Percentiles rank a stretch among this genome's conserved stretches.
These are phyloP conservation scores for Phytopythium chamaehyphon DNA, from an alignment of 352 stramenopile genomes.

Conservation along the genomic window DNA sequence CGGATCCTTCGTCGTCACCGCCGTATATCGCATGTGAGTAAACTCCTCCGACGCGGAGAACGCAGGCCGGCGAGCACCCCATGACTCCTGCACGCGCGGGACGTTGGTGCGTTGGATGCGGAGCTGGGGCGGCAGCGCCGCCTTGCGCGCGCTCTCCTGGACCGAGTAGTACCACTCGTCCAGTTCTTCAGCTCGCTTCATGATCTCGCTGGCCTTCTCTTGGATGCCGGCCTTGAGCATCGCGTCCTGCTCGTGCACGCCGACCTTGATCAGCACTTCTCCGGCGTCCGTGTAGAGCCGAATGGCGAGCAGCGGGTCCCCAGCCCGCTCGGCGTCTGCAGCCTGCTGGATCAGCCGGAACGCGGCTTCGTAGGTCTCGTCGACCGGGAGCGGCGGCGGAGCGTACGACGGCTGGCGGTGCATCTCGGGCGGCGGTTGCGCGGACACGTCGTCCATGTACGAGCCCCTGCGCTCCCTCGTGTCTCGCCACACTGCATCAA, in stretches of 20 bases:
- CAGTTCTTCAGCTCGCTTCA: constrained; percentile 42
- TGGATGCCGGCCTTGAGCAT: constrained; percentile 36
- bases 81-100: constrained; percentile 35
- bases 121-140: constrained; percentile 25
- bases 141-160: constrained; percentile 31
- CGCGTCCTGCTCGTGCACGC: constrained; percentile 26
- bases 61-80: constrained; percentile 22
- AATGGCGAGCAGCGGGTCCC: constrained; percentile 30
- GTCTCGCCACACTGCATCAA: constrained; percentile 9
- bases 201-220: constrained; percentile 40
- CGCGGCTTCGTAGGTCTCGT: constrained; percentile 36
- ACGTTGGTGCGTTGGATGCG: constrained; percentile 39
- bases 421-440: constrained; percentile 3
- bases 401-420: constrained; percentile 14
- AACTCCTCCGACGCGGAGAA: constrained; percentile 30
- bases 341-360: constrained; percentile 46
- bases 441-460: constrained; percentile 13
- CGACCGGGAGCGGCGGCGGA: constrained; percentile 1
- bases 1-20: constrained; percentile 39
- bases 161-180: constrained; percentile 40
- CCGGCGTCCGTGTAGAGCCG: constrained; percentile 39
- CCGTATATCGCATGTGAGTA: constrained; percentile 42
- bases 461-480: constrained; percentile 12
- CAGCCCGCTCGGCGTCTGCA: constrained; percentile 31
- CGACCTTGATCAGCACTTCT: constrained; percentile 28